Conservation (phyloP, 2,329 filamentous ascomycete species). For the Cladosporium sp. region DNA sequence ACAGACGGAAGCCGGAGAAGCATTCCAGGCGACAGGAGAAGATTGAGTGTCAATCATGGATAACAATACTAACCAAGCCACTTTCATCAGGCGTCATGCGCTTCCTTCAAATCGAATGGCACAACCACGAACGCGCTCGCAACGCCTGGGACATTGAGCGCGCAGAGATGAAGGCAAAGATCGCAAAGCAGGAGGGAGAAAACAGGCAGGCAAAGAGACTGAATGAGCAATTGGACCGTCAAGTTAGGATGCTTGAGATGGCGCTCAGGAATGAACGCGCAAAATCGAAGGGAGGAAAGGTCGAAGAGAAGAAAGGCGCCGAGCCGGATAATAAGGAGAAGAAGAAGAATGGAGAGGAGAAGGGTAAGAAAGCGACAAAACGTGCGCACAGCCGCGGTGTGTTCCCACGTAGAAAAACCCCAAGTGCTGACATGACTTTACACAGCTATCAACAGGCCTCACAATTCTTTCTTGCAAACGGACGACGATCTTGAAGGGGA, state of each 20-base stretch:
- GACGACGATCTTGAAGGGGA: constrained; percentile 42
- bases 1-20: neutral
- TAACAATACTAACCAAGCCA: constrained; percentile 21
- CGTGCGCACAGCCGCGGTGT: constrained; percentile 17
- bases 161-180: constrained; percentile 97
- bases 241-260: constrained; percentile 82
- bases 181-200: constrained; percentile 90
- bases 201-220: constrained; percentile 80
- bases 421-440: constrained; percentile 17
- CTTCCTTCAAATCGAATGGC: constrained; percentile 98
- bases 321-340: constrained; percentile 16
- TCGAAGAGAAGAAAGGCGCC: constrained; percentile 21
- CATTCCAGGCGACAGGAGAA: neutral
- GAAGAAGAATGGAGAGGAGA: constrained; percentile 15
- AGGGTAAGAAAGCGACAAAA: constrained; percentile 19
- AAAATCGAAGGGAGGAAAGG: constrained; percentile 45
- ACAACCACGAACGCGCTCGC: constrained; percentile 92
- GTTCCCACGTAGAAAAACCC: neutral
- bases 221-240: constrained; percentile 85
- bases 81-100: constrained; percentile 79
- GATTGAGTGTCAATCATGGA: neutral
- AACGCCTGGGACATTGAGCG: constrained; percentile 99
- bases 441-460: constrained; percentile 42
- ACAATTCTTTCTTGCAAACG: constrained; percentile 50
- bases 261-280: constrained; percentile 79